Base-by-base conservation (phyloP, 192 early-diverging fungal genomes). In the Podila epigama region DNA sequence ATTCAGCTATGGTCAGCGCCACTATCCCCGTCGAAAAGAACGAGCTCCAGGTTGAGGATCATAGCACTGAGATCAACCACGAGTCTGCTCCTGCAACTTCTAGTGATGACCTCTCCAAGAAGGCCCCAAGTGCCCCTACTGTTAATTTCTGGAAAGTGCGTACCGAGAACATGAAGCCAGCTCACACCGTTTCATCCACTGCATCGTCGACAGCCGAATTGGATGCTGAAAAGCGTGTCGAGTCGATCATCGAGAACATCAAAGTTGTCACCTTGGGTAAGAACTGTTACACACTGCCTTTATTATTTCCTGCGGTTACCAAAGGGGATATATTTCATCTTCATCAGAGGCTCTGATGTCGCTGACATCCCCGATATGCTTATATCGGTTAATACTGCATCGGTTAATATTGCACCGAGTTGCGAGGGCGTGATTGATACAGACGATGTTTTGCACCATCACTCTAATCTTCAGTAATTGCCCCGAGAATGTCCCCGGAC, bases 191-290 rank as follows among this genome's bases (percentile, higher is more conserved):
- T n/a, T n/a, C n/a, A n/a, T n/a, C n/a, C n/a, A n/a, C n/a, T n/a
- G n/a, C n/a, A n/a, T n/a, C n/a, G 1, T 22, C 60, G 5, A 37
- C 28, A 12, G 55, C 60, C 39, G 66, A 77, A 28, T 34, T 51
- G 29, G 66, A 68, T 0, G 73, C 66, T 25, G 66, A 77, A 60
- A 77, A 60, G 61, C 65, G 73, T 51, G 66, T 77, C 48, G 73
- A 77, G 44, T 58, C 73, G 7, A 64, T 77, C 31, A 64, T 68
- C 36, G 73, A 68, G 55, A 68, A 68, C 50, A 77, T 77, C 58
- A 77, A 77, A 40, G 73, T 64, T 35, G 66, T 77, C 36, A 77
- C 73, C 11, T 36, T 68, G 28, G 73, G 73, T 77, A 77, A 64
- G 64, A 51, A 5, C 18, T 51, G 18, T 15, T 22, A 48, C n/a